A percentile compares a stretch with the other conserved stretches of the same genome.
These are phyloP conservation scores for Hygrophila difformis DNA, from an alignment of 257 asterid species.

Conservation along the genomic window DNA sequence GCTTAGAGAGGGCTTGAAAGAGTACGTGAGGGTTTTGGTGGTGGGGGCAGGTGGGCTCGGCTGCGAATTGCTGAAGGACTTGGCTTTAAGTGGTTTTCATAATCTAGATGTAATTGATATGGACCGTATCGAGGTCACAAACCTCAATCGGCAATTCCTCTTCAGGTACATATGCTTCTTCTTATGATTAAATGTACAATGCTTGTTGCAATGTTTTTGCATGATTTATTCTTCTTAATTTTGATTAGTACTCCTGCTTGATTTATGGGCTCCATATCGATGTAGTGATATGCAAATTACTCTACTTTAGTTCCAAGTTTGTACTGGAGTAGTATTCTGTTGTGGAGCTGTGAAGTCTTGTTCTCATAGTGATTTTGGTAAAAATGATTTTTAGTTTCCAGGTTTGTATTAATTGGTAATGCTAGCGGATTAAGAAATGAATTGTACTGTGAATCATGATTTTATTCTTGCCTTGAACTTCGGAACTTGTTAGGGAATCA, in stretches of 20 bases:
- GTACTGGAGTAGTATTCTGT: neutral
- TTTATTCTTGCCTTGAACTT: slow-evolving; percentile 1
- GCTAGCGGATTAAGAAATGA: neutral
- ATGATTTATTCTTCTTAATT: slow-evolving; percentile 5
- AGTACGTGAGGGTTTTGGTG: slow-evolving; percentile 72
- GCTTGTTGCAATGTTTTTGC: neutral
- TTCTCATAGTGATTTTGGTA: slow-evolving; percentile 1
- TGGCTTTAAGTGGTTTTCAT: slow-evolving; percentile 83
- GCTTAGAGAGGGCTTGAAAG: slow-evolving; percentile 82
- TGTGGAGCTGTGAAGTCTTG: neutral
- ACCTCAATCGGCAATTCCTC: slow-evolving; percentile 92
- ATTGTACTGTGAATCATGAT: neutral
- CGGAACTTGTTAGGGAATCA: slow-evolving; percentile 1
- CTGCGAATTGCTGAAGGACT: slow-evolving; percentile 91
- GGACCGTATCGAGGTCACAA: slow-evolving; percentile 95
- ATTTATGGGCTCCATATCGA: neutral
- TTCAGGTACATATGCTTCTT: slow-evolving; percentile 49
- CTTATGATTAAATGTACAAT: too few relatives aligned
- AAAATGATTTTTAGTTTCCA: neutral
- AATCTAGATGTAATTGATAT: slow-evolving; percentile 90
- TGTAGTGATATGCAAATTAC: neutral
- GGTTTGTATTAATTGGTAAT: neutral
- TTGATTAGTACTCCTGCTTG: slow-evolving; percentile 7
- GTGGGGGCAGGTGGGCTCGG: slow-evolving; percentile 99
- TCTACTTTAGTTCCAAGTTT: slow-evolving; percentile 8